phyloP scores from a whole-genome alignment of 176 grass and related monocot species.

The Triticum turgidum region DNA sequence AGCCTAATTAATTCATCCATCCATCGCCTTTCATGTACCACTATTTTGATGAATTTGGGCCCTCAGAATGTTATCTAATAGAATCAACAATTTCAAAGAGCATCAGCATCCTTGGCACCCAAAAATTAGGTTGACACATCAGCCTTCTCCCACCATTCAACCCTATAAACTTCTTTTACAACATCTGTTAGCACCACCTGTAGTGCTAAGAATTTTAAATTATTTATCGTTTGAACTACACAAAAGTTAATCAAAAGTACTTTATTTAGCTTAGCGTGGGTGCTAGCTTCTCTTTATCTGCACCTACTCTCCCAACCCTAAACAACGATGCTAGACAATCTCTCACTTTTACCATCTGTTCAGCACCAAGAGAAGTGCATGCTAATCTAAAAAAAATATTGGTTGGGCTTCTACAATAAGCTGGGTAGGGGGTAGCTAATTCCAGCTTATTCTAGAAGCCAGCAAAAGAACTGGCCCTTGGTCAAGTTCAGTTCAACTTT shows the following conservation, averaged over 20 bases:
- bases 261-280: background rate
- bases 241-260: background rate
- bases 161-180: background rate
- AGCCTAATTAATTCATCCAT: background rate
- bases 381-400: background rate
- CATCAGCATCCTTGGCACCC: background rate
- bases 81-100: background rate
- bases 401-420: no score
- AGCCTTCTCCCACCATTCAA: background rate
- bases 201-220: background rate
- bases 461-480: no score
- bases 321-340: background rate
- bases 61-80: background rate
- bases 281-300: background rate
- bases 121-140: background rate
- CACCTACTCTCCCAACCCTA: background rate
- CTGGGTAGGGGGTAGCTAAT: no score
- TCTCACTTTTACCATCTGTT: background rate
- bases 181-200: background rate
- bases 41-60: background rate
- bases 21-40: background rate
- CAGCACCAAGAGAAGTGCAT: background rate
- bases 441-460: no score
- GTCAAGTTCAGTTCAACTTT: constrained; percentile 16
- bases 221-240: background rate